A percentile compares a stretch with the other conserved stretches of the same genome.
These are phyloP conservation scores for Hanseniaspora sp. DNA, from an alignment of 1,139 yeast species.

Conservation along the genomic window DNA sequence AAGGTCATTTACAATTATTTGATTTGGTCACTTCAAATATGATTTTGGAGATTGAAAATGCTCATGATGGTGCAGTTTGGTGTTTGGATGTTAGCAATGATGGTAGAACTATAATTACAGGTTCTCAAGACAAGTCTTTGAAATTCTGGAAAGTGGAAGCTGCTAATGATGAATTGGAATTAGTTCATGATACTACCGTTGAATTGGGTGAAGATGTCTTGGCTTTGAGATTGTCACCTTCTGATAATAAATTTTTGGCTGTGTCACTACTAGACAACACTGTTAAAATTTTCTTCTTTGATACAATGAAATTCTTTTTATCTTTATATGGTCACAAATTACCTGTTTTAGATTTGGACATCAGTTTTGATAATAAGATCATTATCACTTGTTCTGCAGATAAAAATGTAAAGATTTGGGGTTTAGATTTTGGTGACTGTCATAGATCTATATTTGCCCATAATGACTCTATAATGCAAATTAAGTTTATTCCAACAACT, in stretches of 20 bases:
- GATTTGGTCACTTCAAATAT: slow-evolving; percentile 76
- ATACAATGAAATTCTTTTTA: slow-evolving; percentile 72
- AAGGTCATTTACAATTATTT: slow-evolving; percentile 72
- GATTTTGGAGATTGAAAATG: slow-evolving; percentile 56
- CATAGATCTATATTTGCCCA: slow-evolving; percentile 94
- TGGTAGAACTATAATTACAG: slow-evolving; percentile 77
- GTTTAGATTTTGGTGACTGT: slow-evolving; percentile 96
- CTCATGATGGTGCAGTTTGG: slow-evolving; percentile 86
- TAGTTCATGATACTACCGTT: slow-evolving; percentile 66
- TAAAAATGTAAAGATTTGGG: slow-evolving; percentile 95
- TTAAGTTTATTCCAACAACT: slow-evolving; percentile 66
- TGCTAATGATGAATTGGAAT: slow-evolving; percentile 55
- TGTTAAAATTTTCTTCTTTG: slow-evolving; percentile 82
- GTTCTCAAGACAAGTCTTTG: slow-evolving; percentile 84
- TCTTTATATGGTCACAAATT: slow-evolving; percentile 91
- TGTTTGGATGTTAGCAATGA: slow-evolving; percentile 76
- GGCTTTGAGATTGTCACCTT: slow-evolving; percentile 73
- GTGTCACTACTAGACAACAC: slow-evolving; percentile 82
- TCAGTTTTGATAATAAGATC: slow-evolving; percentile 75
- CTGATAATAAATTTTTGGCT: slow-evolving; percentile 55
- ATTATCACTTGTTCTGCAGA: slow-evolving; percentile 91
- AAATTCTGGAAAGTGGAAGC: slow-evolving; percentile 81
- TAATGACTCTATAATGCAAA: slow-evolving; percentile 88
- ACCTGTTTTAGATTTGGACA: slow-evolving; percentile 84
- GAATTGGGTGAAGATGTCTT: slow-evolving; percentile 80